These are phyloP conservation scores for Coccinonectria pachysandricola DNA, from an alignment of 2,329 filamentous ascomycete genomes.

Conservation along the genomic window DNA sequence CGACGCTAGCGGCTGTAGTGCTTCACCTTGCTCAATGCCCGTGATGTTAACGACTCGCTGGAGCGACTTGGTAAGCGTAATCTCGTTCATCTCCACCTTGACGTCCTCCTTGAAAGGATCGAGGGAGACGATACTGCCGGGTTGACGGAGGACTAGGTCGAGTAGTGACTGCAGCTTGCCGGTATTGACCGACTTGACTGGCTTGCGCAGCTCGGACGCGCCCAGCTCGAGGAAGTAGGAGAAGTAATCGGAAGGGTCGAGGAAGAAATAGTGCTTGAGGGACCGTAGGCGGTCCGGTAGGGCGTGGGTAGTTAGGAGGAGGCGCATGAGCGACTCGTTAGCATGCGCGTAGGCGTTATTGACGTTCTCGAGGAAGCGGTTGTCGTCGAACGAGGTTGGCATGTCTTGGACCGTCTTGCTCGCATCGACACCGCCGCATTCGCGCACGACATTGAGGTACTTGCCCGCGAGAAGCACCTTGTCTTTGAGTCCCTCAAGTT, in stretches of 20 bases:
- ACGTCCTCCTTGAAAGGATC: conserved; percentile 98
- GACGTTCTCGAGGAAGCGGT: conserved; percentile 87
- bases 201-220: conserved; percentile 80
- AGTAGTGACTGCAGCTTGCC: conserved; percentile 89
- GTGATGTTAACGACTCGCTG: conserved; percentile 96
- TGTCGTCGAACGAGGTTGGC: conserved; percentile 88
- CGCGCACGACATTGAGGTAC: conserved; percentile 93
- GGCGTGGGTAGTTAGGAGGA: conserved; percentile 86
- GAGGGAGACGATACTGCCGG: conserved; percentile 83
- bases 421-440: conserved; percentile 92
- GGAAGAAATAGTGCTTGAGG: conserved; percentile 97
- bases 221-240: conserved; percentile 93
- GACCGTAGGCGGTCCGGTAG: conserved; percentile 79
- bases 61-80: conserved; percentile 82
- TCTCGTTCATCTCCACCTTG: conserved; percentile 94
- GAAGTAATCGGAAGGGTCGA: conserved; percentile 96
- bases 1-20: conserved; percentile 57
- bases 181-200: conserved; percentile 79
- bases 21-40: conserved; percentile 83
- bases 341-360: conserved; percentile 91
- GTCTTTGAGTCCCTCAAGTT: conserved; percentile 81
- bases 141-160: conserved; percentile 93
- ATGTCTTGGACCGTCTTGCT: conserved; percentile 80
- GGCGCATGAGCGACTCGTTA: conserved; percentile 82
- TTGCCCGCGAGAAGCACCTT: conserved; percentile 94